Evolutionary conservation across 257 asterid genomes (phyloP).

Genomic region (Solanum microdontum): DNA sequence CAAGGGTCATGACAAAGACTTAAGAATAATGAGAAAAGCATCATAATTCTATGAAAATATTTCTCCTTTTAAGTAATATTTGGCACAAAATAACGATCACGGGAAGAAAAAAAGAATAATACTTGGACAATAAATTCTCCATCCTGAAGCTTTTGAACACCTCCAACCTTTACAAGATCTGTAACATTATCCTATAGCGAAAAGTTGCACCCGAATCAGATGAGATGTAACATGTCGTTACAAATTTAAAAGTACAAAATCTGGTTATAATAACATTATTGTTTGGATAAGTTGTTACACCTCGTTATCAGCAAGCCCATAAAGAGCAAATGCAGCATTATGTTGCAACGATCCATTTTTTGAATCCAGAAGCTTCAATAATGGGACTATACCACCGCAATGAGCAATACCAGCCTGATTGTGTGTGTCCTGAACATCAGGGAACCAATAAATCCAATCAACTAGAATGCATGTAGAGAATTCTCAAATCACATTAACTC

Average conservation of each 20-base stretch:
- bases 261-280: not conserved
- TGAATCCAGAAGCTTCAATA: conserved; percentile 86
- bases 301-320: conserved; percentile 99
- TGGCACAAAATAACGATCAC: not conserved
- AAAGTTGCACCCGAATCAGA: not conserved
- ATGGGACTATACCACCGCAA: conserved; percentile 74
- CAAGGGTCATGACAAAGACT: not conserved
- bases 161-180: conserved; percentile 82
- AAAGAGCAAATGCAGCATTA: conserved; percentile 98
- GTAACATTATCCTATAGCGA: conserved; percentile 84
- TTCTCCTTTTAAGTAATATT: not conserved
- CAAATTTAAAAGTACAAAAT: not conserved
- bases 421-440: conserved; percentile 62
- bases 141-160: conserved; percentile 93
- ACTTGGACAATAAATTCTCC: conserved; percentile 98
- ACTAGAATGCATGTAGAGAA: not conserved
- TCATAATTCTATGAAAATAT: not conserved
- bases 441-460: not conserved
- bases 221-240: not conserved
- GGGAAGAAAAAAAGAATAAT: conserved; percentile 1
- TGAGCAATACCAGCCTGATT: conserved; percentile 99
- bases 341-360: conserved; percentile 92
- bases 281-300: conserved; percentile 16
- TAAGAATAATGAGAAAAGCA: not conserved
- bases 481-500: not conserved